phyloP scores from a whole-genome alignment of 2,329 filamentous ascomycete species.

The Aspergillus pseudoterreus region DNA sequence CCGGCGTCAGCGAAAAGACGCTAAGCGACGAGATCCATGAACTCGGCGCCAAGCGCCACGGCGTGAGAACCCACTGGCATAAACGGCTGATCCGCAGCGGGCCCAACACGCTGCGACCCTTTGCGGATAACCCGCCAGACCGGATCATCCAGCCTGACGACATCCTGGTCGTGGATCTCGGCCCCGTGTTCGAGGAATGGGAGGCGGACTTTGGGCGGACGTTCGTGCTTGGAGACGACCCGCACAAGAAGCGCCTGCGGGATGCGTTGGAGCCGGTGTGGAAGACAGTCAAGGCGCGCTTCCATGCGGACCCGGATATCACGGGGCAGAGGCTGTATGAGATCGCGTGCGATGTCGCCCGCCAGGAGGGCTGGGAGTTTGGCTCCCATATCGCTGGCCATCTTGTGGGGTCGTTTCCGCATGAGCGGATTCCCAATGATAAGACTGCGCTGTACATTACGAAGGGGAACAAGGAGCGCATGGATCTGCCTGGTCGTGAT shows the following conservation, averaged over 20 bases:
- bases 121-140: slow-evolving; percentile 49
- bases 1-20: slow-evolving; percentile 47
- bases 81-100: slow-evolving; percentile 51
- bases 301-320: slow-evolving; percentile 40
- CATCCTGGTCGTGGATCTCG: slow-evolving; percentile 51
- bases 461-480: slow-evolving; percentile 41
- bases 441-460: slow-evolving; percentile 45
- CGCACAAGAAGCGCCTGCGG: slow-evolving; percentile 42
- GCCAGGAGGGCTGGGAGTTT: slow-evolving; percentile 43
- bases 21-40: slow-evolving; percentile 48
- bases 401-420: slow-evolving; percentile 50
- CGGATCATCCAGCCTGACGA: slow-evolving; percentile 47
- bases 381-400: slow-evolving; percentile 47
- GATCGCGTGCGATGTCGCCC: slow-evolving; percentile 39
- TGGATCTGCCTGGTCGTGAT: slow-evolving; percentile 38
- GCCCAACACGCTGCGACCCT: slow-evolving; percentile 48
- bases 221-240: slow-evolving; percentile 49
- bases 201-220: slow-evolving; percentile 54
- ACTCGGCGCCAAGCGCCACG: slow-evolving; percentile 41
- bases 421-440: slow-evolving; percentile 50
- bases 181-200: slow-evolving; percentile 52
- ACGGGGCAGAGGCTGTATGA: slow-evolving; percentile 48
- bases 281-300: slow-evolving; percentile 43
- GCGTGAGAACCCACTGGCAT: slow-evolving; percentile 51
- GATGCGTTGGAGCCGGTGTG: slow-evolving; percentile 48